These are phyloP conservation scores for Epichloe bromicola DNA, from an alignment of 2,329 filamentous ascomycete species.

Conservation along the genomic window DNA sequence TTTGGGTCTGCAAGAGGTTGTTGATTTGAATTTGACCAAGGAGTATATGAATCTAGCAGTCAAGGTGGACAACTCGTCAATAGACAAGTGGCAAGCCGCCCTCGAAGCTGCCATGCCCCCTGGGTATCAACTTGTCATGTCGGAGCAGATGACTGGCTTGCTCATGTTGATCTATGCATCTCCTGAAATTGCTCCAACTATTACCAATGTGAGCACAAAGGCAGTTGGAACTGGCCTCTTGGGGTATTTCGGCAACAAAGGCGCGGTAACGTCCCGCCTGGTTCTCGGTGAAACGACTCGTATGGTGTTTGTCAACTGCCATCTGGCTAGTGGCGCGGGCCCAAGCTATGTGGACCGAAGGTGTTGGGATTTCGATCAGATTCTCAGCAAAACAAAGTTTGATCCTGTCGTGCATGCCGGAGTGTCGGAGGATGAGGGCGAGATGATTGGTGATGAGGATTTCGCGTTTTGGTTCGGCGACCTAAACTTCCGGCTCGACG, in stretches of 20 bases:
- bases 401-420: constrained; percentile 56
- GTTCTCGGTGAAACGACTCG: constrained; percentile 82
- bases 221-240: constrained; percentile 80
- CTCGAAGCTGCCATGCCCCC: constrained; percentile 60
- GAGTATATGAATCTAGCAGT: constrained; percentile 57
- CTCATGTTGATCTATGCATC: constrained; percentile 78
- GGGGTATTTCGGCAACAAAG: constrained; percentile 95
- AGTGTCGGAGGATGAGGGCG: constrained; percentile 49
- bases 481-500: constrained; percentile 84
- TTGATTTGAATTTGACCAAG: constrained; percentile 67
- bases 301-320: constrained; percentile 81
- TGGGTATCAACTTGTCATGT: constrained; percentile 64
- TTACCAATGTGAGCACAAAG: constrained; percentile 71
- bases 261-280: constrained; percentile 68
- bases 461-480: constrained; percentile 96
- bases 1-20: constrained; percentile 81
- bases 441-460: constrained; percentile 76
- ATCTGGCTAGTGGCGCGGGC: constrained; percentile 79
- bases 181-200: constrained; percentile 56
- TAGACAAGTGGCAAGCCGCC: constrained; percentile 69
- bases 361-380: constrained; percentile 80
- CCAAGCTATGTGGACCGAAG: constrained; percentile 65
- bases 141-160: constrained; percentile 78
- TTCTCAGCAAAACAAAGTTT: constrained; percentile 64
- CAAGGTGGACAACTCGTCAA: constrained; percentile 59